phyloP scores from a whole-genome alignment of 108 stramenopile species.

The Epithemia pelagica region DNA sequence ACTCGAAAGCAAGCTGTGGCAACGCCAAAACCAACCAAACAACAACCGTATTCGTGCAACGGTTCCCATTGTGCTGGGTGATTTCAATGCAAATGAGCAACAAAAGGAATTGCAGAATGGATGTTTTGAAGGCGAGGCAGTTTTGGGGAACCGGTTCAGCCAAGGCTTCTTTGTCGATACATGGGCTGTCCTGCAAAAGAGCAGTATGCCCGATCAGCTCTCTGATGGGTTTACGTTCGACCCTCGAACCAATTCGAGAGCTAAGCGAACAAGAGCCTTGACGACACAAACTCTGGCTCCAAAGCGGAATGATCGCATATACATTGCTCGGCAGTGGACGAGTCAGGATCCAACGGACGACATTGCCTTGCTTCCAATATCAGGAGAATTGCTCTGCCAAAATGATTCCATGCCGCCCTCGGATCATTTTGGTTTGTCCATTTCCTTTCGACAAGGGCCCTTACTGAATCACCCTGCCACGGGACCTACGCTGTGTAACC shows the following conservation, averaged over 20 bases:
- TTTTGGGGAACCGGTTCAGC: background rate
- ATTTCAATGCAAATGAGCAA: conserved; percentile 9
- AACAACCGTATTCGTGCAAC: background rate
- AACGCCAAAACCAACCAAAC: too few species aligned
- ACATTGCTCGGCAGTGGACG: background rate
- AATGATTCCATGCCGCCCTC: conserved; percentile 12
- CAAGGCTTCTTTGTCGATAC: conserved; percentile 11
- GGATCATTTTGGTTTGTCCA: conserved; percentile 19
- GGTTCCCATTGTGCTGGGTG: conserved; percentile 12
- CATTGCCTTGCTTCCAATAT: background rate
- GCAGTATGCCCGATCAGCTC: background rate
- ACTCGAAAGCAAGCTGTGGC: background rate
- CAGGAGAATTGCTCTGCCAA: background rate
- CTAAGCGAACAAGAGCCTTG: conserved; percentile 1
- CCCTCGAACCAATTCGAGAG: conserved; percentile 5
- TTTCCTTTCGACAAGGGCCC: background rate
- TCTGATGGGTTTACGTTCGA: conserved; percentile 12
- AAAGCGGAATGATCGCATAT: background rate
- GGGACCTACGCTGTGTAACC: background rate
- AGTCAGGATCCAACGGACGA: background rate
- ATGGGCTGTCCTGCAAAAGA: conserved; percentile 4
- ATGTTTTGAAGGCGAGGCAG: conserved; percentile 4
- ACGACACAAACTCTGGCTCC: background rate
- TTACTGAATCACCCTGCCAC: background rate
- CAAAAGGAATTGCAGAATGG: background rate